A percentile compares a stretch with the other conserved stretches of the same genome.
phyloP scores from a whole-genome alignment of 768 basidiomycete genomes.

The Termitomyces titanicus region DNA sequence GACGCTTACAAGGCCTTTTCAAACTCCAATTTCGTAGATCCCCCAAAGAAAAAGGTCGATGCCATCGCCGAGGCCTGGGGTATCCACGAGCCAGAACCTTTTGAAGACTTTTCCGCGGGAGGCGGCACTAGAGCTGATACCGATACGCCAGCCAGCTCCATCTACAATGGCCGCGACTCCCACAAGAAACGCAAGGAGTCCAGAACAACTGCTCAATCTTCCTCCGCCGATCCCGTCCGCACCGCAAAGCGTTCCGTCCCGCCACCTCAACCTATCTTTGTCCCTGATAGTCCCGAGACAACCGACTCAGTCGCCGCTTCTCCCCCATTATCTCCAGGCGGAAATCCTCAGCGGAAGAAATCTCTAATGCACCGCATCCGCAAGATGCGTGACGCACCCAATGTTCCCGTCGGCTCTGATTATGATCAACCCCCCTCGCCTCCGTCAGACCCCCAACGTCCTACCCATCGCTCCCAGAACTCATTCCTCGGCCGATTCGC shows the following conservation, averaged over 20 bases:
- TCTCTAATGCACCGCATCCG: slow-evolving; percentile 87
- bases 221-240: slow-evolving; percentile 23
- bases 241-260: slow-evolving; percentile 54
- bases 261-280: slow-evolving; percentile 81
- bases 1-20: slow-evolving; percentile 44
- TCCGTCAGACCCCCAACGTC: slow-evolving; percentile 38
- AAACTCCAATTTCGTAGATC: slow-evolving; percentile 45
- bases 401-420: slow-evolving; percentile 62
- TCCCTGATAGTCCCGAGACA: slow-evolving; percentile 46
- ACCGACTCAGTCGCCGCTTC: slow-evolving; percentile 31
- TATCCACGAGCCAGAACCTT: slow-evolving; percentile 88
- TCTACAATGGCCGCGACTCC: slow-evolving; percentile 62
- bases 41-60: slow-evolving; percentile 82
- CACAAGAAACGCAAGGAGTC: slow-evolving; percentile 43
- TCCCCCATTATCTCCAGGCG: slow-evolving; percentile 42
- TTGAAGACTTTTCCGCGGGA: slow-evolving; percentile 85
- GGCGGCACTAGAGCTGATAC: slow-evolving; percentile 53
- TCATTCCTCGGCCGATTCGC: slow-evolving; percentile 77
- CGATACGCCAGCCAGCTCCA: slow-evolving; percentile 63
- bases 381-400: slow-evolving; percentile 84
- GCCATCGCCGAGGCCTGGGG: slow-evolving; percentile 93
- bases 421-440: slow-evolving; percentile 40
- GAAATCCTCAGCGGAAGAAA: slow-evolving; percentile 66
- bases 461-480: slow-evolving; percentile 70
- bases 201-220: slow-evolving; percentile 34